A percentile compares a stretch with the other conserved stretches of the same genome.
Evolutionary conservation across 495 filamentous ascomycete species (phyloP).

Genomic region (Bathelium albidoporum): DNA sequence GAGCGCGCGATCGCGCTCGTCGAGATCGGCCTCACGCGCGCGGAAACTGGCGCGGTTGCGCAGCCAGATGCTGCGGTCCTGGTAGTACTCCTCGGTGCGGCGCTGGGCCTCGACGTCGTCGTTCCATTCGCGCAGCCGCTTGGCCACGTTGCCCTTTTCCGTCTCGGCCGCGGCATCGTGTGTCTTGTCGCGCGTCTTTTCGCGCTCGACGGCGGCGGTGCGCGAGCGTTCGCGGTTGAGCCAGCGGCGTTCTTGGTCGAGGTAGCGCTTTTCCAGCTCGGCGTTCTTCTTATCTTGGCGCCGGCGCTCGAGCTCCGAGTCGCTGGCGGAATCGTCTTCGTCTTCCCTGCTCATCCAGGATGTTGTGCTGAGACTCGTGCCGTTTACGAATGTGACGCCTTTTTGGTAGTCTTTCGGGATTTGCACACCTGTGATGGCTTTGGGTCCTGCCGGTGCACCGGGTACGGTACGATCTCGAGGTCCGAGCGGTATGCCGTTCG

Average conservation of each 20-base stretch:
- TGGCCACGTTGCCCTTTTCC: constrained; percentile 63
- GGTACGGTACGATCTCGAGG: constrained; percentile 60
- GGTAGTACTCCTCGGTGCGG: constrained; percentile 73
- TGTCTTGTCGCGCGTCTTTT: constrained; percentile 57
- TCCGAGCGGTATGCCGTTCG: constrained; percentile 79
- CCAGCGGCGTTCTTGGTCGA: constrained; percentile 83
- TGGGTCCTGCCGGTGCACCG: constrained; percentile 74
- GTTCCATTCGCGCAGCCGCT: constrained; percentile 69
- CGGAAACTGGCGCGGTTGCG: constrained; percentile 67
- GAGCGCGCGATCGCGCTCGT: constrained; percentile 68
- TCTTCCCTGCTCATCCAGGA: constrained; percentile 56
- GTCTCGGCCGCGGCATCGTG: constrained; percentile 26
- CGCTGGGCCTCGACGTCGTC: constrained; percentile 69
- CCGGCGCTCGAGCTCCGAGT: constrained; percentile 70
- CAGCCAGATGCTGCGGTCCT: constrained; percentile 73
- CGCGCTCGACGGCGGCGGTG: constrained; percentile 72
- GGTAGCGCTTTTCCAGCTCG: constrained; percentile 70
- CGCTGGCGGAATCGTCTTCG: constrained; percentile 80
- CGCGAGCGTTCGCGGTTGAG: constrained; percentile 76
- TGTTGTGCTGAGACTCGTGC: constrained; percentile 46
- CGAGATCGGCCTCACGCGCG: constrained; percentile 57
- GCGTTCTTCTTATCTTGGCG: constrained; percentile 58
- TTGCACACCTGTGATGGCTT: constrained; percentile 56
- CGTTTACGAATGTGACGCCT: constrained; percentile 69
- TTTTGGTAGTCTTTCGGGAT: constrained; percentile 71